Evolutionary conservation across 208 protist species (phyloP).

Genomic region (Crithidia sp.): DNA sequence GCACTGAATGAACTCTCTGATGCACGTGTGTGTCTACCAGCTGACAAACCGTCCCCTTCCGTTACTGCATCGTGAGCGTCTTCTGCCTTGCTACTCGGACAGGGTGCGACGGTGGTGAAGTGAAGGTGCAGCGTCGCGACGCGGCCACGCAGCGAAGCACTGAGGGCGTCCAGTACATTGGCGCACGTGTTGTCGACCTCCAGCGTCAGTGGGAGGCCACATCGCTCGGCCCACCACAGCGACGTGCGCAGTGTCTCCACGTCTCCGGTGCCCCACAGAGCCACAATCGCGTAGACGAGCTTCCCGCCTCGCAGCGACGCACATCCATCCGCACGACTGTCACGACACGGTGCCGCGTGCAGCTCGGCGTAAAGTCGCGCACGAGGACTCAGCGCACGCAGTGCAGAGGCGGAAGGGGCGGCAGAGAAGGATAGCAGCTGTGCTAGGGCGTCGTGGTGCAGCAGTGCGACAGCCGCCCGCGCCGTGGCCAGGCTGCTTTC

Average conservation of each 20-base stretch:
- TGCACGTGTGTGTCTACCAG: no score
- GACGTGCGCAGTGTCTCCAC: not conserved
- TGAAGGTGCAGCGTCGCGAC: not conserved
- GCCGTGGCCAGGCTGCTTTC: no score
- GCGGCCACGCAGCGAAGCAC: not conserved
- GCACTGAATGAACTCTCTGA: not conserved
- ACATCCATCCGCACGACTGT: not conserved
- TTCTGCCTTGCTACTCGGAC: no score
- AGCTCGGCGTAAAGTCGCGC: not conserved
- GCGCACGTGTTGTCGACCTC: not conserved
- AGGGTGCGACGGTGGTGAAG: not conserved
- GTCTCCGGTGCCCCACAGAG: not conserved
- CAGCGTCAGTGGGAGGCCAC: not conserved
- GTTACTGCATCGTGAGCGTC: no score
- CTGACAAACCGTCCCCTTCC: no score
- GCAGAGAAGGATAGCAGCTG: not conserved
- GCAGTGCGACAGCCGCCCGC: no score
- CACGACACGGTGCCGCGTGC: not conserved
- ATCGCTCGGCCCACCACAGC: not conserved
- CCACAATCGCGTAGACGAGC: not conserved
- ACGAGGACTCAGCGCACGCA: not conserved
- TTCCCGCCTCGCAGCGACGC: not conserved
- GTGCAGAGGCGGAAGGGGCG: not conserved
- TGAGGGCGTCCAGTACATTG: not conserved
- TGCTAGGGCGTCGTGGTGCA: not conserved